Evolutionary conservation across 768 basidiomycete genomes (phyloP), one percentile per base, ranked within the genome.

Genomic region (Exsudoporus frostii): DNA sequence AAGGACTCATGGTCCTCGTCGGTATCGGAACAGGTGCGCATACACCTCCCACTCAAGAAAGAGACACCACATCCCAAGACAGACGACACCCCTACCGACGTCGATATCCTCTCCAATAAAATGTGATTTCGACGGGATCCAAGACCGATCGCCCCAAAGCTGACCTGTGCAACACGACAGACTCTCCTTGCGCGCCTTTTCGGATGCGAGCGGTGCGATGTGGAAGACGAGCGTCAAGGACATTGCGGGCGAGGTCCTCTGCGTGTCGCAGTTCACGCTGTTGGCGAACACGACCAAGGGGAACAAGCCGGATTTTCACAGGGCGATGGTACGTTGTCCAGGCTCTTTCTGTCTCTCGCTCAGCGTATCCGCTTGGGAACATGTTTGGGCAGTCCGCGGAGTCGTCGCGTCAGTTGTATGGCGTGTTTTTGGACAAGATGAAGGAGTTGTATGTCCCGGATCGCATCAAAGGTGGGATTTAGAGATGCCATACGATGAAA

Each of bases 221-320:
- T 98, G 96, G 96, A 95, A 90, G 71, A 72, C 79, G 20, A 91
- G 75, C 64, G 88, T 98, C 44, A 89, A 85, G 70, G 95, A 98
- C 58, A 81, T 97, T 22, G 81, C 82, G 22, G 95, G 93, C 40
- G 93, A 96, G 47, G 80, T 99, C 13, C 81, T 98, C 5, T 98
- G 95, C 62, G 92, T 95, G 15, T 94, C 94, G 1, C 96, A 98
- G 61, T 96, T 97, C 68, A 94, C 95, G 2, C 78, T 99, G 25
- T 70, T 95, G 65, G 90, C 93, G 22, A 87, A 88, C 54, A 92
- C 92, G 17, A 76, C 79, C 48, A 97, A 97, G 69, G 92, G 92
- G 25, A 89, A 78, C 66, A 92, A 94, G 64, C 90, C 90, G 14
- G 93, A 97, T 69, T 98, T 98, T 61, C 94, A 95, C 71, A 81